Evolutionary conservation across 2,329 filamentous ascomycete genomes (phyloP).

Genomic region (Calonectria honghensis): DNA sequence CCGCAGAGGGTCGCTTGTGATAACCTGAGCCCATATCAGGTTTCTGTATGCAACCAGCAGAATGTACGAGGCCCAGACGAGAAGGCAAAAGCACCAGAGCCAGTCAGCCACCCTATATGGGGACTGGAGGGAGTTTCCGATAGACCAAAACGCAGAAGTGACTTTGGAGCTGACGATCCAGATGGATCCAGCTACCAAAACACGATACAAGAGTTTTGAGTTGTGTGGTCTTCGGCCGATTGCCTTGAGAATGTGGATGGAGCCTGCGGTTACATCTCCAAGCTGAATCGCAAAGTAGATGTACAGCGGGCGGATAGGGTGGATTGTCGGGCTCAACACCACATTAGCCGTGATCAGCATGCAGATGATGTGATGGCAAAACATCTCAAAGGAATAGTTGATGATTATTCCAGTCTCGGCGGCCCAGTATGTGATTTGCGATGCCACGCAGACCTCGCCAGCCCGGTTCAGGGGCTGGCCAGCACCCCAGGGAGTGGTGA

Average conservation of each 20-base stretch:
- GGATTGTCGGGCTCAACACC: constrained; percentile 47
- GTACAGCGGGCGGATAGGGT: constrained; percentile 54
- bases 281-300: constrained; percentile 53
- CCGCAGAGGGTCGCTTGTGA: constrained; percentile 37
- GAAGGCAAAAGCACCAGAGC: constrained; percentile 46
- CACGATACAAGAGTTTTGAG: constrained; percentile 44
- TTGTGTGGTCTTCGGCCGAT: constrained; percentile 41
- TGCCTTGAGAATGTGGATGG: constrained; percentile 48
- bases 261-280: constrained; percentile 49
- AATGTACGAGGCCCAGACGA: constrained; percentile 52
- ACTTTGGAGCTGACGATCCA: constrained; percentile 44
- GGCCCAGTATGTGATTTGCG: constrained; percentile 52
- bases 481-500: constrained; percentile 50
- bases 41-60: constrained; percentile 42
- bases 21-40: constrained; percentile 44
- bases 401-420: constrained; percentile 45
- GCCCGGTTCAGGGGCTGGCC: constrained; percentile 44
- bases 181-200: constrained; percentile 41
- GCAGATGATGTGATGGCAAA: constrained; percentile 54
- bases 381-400: constrained; percentile 47
- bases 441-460: constrained; percentile 51
- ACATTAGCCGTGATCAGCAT: constrained; percentile 49
- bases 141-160: constrained; percentile 44
- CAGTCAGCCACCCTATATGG: constrained; percentile 49
- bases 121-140: constrained; percentile 46